phyloP scores from a whole-genome alignment of 768 basidiomycete genomes.

The Strobilomyces dryophilus region DNA sequence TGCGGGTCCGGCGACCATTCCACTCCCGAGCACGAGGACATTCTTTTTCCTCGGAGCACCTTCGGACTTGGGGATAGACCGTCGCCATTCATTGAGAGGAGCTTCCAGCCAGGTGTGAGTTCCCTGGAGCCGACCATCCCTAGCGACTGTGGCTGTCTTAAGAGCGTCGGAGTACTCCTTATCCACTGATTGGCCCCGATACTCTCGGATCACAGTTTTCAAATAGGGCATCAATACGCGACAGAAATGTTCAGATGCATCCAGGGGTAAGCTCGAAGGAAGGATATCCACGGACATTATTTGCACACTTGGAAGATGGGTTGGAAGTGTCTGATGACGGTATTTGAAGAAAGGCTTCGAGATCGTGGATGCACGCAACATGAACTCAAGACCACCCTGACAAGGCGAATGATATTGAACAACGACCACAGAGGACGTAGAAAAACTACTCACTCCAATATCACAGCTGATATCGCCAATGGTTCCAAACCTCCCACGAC shows the following conservation, averaged over 20 bases:
- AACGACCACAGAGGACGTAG: background rate
- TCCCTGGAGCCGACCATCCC: constrained; percentile 48
- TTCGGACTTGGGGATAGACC: constrained; percentile 3
- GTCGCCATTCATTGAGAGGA: constrained; percentile 44
- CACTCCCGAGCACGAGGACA: constrained; percentile 82
- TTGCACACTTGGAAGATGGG: constrained; percentile 53
- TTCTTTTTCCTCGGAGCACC: constrained; percentile 45
- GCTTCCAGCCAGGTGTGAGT: constrained; percentile 56
- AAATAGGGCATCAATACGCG: constrained; percentile 64
- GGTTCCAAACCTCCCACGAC: constrained; percentile 57
- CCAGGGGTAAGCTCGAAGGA: constrained; percentile 77
- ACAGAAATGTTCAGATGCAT: constrained; percentile 79
- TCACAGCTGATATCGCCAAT: constrained; percentile 92
- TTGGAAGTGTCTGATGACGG: constrained; percentile 38
- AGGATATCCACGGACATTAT: constrained; percentile 93
- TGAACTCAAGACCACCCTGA: constrained; percentile 83
- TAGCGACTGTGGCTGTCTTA: constrained; percentile 67
- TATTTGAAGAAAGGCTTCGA: constrained; percentile 66
- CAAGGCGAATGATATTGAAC: background rate
- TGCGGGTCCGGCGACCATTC: constrained; percentile 93
- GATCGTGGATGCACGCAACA: constrained; percentile 73
- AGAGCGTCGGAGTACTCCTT: constrained; percentile 42
- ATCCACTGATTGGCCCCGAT: constrained; percentile 29
- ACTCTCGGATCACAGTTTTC: constrained; percentile 45
- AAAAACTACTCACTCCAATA: constrained; percentile 48